Base-by-base conservation (phyloP, 2,329 filamentous ascomycete species). In the Pseudogymnoascus destructans region DNA sequence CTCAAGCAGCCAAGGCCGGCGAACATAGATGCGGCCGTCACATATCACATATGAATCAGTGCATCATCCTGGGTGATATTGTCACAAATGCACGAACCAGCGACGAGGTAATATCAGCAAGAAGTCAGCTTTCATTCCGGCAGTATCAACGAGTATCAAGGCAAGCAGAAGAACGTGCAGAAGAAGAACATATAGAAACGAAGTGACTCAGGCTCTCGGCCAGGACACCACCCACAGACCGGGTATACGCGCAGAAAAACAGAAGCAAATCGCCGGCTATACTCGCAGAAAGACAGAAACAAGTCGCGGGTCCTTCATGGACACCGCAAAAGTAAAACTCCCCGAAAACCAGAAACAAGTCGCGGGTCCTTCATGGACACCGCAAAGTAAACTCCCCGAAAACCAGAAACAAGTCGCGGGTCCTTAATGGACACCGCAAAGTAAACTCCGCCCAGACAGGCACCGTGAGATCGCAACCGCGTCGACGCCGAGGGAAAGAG, bases 101-200 rank as follows among this genome's bases (percentile, higher is more conserved):
- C 13, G 10, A 13, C 42, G 15, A 27, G 42, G 23, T 11, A 52
- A 25, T 52, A 30, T 52, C 9, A 17, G 23, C 11, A 17, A 17
- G 42, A 17, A 52, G 42, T 52, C 42, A 52, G 23, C 42, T 52
- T 52, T 52, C 42, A 52, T 52, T 49, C 17, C 42, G 21, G 42
- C 6, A 27, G 27, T 52, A 46, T 25, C 19, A n/a, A 25, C 21
- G 40, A 42, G 19, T 23, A 25, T 25, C 3, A 27, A 49, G 42
- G 42, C 15, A 49, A 30, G 4, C 42, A 25, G 23, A 25, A 46
- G 40, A 23, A 46, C 21, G 25, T 46, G 21, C 40, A 46, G 21
- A 46, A 27, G 23, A 30, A 30, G 23, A 27, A 52, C 42, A 52
- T 30, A 9, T n/a, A 30, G 23, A 52, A 52, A 52, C 42, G 42